Evolutionary conservation across 305 asterid species (phyloP), one percentile per base, ranked within the genome.

Genomic region (Solanum hybrid): DNA sequence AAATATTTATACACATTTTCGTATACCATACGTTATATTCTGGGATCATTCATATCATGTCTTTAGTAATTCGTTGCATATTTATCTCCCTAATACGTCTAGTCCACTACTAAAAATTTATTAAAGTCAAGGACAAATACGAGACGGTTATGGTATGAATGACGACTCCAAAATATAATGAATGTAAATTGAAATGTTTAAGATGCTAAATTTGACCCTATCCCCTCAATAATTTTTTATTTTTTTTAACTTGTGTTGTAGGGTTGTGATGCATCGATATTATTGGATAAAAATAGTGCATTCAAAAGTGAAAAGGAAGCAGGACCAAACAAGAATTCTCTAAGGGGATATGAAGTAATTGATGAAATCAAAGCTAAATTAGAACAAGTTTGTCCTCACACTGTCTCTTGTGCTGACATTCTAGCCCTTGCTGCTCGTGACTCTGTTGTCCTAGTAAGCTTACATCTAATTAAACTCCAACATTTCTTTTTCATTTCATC

Each of bases 241-340:
- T 11, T 78, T 35, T 7, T 36, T 19, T 34, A 27, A 37, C 37
- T 34, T 42, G 11, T 88, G 72, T 26, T 77, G 19, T 34, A 97
- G 99, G 98, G 98, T 0, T 97, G 98, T 37, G 98, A 97, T 91
- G 98, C 98, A 79, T 96, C 98, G 4, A 88, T 97, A 19, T 87
- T 97, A 89, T 91, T 96, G 38, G 98, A 97, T 78, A 92, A 93
- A 34, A 90, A 93, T 86, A 35, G 64, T 9, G 90, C 87, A 4
- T 91, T 94, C 42, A 91, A 64, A 87, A 95, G 98, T 32, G 99
- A 97, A 92, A 97, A 97, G 91, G 93, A 94, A 38, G 90, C 98
- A 0, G 92, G 92, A 34, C 98, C 99, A 8, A 97, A 96, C 95
- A 95, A 93, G 87, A 95, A 94, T 34, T 97, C 98, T 2, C 14